Conservation (phyloP, 352 stramenopile genomes). For the Pythium dissotocum region DNA sequence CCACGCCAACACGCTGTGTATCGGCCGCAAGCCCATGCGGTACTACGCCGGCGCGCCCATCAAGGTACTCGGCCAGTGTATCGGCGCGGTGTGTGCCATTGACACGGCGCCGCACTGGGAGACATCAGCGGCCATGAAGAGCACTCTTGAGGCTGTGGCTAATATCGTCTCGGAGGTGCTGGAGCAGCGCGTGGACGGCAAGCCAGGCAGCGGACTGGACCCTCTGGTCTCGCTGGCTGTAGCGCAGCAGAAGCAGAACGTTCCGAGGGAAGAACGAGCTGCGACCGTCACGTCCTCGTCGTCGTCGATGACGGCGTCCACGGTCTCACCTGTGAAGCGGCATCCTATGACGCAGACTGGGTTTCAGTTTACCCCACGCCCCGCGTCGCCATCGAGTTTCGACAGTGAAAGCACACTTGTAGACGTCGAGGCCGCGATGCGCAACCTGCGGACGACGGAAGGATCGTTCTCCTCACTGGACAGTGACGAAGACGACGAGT, state of each 20-base stretch:
- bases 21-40: conserved; percentile 45
- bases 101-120: conserved; percentile 48
- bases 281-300: background rate
- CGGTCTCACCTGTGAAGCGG: conserved; percentile 10
- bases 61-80: conserved; percentile 54
- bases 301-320: conserved; percentile 8
- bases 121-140: conserved; percentile 59
- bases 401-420: conserved; percentile 25
- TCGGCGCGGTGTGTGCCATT: conserved; percentile 68
- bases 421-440: conserved; percentile 12
- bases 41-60: conserved; percentile 70
- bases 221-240: conserved; percentile 2
- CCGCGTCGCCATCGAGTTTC: conserved; percentile 13
- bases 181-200: conserved; percentile 59
- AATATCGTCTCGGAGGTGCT: conserved; percentile 85
- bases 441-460: conserved; percentile 13
- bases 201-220: background rate
- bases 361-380: background rate
- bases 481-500: conserved; percentile 16
- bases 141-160: conserved; percentile 70
- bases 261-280: conserved; percentile 16
- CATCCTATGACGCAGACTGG: background rate
- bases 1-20: conserved; percentile 49
- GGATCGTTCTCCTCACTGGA: conserved; percentile 11
- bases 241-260: conserved; percentile 6